phyloP scores from a whole-genome alignment of 495 filamentous ascomycete genomes.

The Aspergillus bertholletiae region DNA sequence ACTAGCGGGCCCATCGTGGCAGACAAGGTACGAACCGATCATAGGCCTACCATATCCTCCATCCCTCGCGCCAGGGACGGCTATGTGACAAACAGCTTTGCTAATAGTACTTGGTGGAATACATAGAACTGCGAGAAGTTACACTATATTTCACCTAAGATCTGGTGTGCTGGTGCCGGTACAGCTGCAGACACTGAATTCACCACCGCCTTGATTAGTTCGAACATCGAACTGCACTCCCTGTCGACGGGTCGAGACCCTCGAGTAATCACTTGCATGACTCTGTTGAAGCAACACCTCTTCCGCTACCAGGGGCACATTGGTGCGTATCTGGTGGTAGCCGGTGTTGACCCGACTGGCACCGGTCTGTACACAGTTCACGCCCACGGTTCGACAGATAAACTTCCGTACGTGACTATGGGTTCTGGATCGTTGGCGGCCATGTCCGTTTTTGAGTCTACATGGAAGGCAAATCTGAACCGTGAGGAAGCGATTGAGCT shows the following conservation, averaged over 20 bases:
- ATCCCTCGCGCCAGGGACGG: background rate
- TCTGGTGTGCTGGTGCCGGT: constrained; percentile 99
- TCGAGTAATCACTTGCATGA: constrained; percentile 98
- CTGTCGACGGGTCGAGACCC: constrained; percentile 94
- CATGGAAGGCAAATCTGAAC: constrained; percentile 80
- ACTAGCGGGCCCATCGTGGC: constrained; percentile 97
- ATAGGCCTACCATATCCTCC: background rate
- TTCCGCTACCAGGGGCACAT: constrained; percentile 98
- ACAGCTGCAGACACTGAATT: constrained; percentile 99
- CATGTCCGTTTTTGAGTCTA: constrained; percentile 97
- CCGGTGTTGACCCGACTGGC: constrained; percentile 95
- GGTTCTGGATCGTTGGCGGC: constrained; percentile 92
- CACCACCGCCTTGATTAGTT: constrained; percentile 97
- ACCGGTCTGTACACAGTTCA: constrained; percentile 97
- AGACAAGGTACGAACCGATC: constrained; percentile 68
- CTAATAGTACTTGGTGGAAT: background rate
- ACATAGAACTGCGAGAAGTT: constrained; percentile 98
- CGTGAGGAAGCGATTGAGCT: constrained; percentile 79
- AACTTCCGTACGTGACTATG: constrained; percentile 99
- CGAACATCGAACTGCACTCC: constrained; percentile 93
- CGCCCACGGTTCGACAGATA: constrained; percentile 97
- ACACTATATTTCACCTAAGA: constrained; percentile 97
- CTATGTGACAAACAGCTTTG: background rate
- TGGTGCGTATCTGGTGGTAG: constrained; percentile 96
- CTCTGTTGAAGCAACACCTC: constrained; percentile 98